These are phyloP conservation scores for Chrysoporthe puriensis DNA, from an alignment of 2,329 filamentous ascomycete genomes.

Conservation along the genomic window DNA sequence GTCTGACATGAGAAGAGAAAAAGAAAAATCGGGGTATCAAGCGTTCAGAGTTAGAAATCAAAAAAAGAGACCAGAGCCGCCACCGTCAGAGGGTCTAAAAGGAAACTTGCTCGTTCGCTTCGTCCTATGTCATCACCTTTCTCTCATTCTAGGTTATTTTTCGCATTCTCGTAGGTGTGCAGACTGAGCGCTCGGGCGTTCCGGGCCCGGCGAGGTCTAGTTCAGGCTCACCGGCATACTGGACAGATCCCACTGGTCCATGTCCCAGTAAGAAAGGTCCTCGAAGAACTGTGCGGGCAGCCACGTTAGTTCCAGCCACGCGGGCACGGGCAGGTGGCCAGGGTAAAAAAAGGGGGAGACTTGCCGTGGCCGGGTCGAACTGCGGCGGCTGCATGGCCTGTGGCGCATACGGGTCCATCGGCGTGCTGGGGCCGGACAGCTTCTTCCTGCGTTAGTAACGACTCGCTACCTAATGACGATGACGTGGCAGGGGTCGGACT, in stretches of 20 bases:
- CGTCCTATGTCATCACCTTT: not conserved
- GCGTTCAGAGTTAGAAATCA: not conserved
- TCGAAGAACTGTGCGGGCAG: slow-evolving; percentile 22
- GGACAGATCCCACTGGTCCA: slow-evolving; percentile 42
- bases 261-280: slow-evolving; percentile 36
- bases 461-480: not conserved
- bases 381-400: slow-evolving; percentile 8
- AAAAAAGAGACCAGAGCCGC: not conserved
- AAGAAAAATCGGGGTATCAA: slow-evolving; percentile 12
- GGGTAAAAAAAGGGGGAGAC: not conserved
- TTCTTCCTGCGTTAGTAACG: not conserved
- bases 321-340: not conserved
- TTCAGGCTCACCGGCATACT: slow-evolving; percentile 20
- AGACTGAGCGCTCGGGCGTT: not conserved
- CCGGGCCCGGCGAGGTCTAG: not conserved
- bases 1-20: not conserved
- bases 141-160: not conserved
- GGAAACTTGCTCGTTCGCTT: not conserved
- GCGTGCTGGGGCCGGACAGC: slow-evolving; percentile 12
- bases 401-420: slow-evolving; percentile 18
- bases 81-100: not conserved
- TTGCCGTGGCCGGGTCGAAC: slow-evolving; percentile 21
- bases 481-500: slow-evolving; percentile 17
- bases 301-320: slow-evolving; percentile 7
- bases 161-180: not conserved